Percentiles rank a stretch among this genome's conserved stretches.
Conservation (phyloP, 2,329 filamentous ascomycete species). For the Fusarium proliferatum region DNA sequence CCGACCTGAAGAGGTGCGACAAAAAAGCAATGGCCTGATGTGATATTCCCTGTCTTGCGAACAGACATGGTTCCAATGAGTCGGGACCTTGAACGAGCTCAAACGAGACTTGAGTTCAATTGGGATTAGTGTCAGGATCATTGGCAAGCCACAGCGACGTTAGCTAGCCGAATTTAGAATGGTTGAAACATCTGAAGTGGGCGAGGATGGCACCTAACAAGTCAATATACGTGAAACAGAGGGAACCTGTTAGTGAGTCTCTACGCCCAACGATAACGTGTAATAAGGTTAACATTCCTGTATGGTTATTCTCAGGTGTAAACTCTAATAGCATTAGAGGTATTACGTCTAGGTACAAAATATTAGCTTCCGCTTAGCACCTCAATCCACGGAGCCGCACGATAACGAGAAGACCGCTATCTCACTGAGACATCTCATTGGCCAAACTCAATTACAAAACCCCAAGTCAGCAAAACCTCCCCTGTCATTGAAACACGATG, state of each 20-base stretch:
- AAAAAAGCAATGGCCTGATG: not conserved
- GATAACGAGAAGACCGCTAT: not conserved
- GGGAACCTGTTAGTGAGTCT: not conserved
- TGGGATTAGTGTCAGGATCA: not conserved
- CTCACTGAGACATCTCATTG: not conserved
- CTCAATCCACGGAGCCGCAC: not conserved
- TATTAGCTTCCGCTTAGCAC: not conserved
- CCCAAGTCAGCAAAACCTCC: not conserved
- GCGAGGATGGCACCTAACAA: not conserved
- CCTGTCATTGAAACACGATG: slow-evolving; percentile 10
- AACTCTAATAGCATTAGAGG: not conserved
- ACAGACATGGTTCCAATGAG: not conserved
- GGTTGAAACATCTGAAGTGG: not conserved
- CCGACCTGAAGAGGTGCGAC: not conserved
- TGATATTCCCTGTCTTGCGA: not conserved
- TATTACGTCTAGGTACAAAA: not conserved
- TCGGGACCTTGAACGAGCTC: not conserved
- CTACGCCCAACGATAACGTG: no score
- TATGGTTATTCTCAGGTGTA: not conserved
- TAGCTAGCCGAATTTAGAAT: not conserved
- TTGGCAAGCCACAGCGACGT: no score
- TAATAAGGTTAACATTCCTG: not conserved
- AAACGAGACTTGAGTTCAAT: not conserved
- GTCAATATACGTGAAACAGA: not conserved
- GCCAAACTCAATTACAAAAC: not conserved